phyloP scores from a whole-genome alignment of 805 yeast genomes.

The Ogataea zsoltii region DNA sequence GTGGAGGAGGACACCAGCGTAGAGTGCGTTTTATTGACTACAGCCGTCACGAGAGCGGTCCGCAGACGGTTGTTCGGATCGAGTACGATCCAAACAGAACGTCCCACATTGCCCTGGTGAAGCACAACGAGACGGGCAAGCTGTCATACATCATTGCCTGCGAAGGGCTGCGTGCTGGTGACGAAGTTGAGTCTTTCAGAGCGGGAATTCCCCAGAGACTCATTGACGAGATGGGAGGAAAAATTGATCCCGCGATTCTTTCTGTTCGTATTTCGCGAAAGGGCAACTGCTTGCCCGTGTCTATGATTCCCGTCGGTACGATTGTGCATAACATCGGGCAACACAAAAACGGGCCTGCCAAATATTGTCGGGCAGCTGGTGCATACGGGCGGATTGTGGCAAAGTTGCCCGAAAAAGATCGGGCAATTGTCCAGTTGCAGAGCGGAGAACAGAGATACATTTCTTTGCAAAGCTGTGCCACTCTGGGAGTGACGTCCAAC shows the following conservation, averaged over 20 bases:
- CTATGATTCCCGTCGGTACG: slow-evolving; percentile 93
- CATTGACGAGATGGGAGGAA: slow-evolving; percentile 84
- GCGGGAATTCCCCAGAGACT: slow-evolving; percentile 80
- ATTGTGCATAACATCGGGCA: slow-evolving; percentile 86
- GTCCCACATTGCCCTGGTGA: slow-evolving; percentile 85
- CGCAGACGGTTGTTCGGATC: slow-evolving; percentile 78
- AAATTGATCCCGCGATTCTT: slow-evolving; percentile 86
- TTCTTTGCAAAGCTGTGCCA: slow-evolving; percentile 83
- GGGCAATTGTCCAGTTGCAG: slow-evolving; percentile 79
- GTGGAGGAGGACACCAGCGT: slow-evolving; percentile 96
- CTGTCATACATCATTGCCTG: slow-evolving; percentile 85
- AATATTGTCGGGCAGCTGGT: slow-evolving; percentile 93
- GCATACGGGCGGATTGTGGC: slow-evolving; percentile 86
- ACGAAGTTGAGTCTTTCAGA: slow-evolving; percentile 84
- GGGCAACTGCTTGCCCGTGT: slow-evolving; percentile 92
- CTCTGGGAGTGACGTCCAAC: slow-evolving; percentile 90
- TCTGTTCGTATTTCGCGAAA: slow-evolving; percentile 84
- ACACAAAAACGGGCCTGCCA: slow-evolving; percentile 73
- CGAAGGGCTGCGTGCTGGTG: slow-evolving; percentile 92
- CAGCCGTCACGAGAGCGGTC: slow-evolving; percentile 64
- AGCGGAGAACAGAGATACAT: slow-evolving; percentile 95
- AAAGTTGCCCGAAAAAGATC: slow-evolving; percentile 66
- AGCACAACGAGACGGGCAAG: slow-evolving; percentile 60
- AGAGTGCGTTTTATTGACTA: slow-evolving; percentile 84
- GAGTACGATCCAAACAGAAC: slow-evolving; percentile 96